Evolutionary conservation across 345 rosid species (phyloP).

Genomic region (Eucalyptus guilfoylei): DNA sequence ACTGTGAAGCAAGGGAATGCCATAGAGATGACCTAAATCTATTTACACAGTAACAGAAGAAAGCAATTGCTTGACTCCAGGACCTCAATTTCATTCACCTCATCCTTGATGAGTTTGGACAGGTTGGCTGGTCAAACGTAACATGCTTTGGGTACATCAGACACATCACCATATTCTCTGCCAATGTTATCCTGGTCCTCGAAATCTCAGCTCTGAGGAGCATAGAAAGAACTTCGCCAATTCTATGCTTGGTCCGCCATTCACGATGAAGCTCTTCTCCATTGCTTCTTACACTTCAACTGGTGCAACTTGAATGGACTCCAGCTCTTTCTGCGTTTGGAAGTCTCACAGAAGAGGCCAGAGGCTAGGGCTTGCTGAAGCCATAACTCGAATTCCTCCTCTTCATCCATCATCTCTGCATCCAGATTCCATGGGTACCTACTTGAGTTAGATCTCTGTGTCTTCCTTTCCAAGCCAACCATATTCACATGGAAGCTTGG

Average conservation of each 20-base stretch:
- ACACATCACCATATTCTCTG: neutral
- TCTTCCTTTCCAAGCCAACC: slow-evolving; percentile 89
- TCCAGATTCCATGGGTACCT: slow-evolving; percentile 88
- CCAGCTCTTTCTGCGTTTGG: slow-evolving; percentile 95
- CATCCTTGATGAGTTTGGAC: neutral
- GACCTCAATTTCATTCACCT: neutral
- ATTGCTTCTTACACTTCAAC: slow-evolving; percentile 81
- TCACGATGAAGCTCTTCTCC: slow-evolving; percentile 70
- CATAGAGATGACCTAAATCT: neutral
- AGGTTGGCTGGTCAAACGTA: neutral
- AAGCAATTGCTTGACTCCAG: neutral
- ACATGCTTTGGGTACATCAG: neutral
- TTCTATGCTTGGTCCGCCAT: neutral
- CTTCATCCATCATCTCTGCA: slow-evolving; percentile 91
- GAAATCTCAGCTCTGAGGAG: neutral
- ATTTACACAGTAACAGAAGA: neutral
- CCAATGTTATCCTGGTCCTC: neutral
- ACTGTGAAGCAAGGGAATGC: neutral
- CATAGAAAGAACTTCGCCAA: neutral
- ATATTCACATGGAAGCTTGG: slow-evolving; percentile 97
- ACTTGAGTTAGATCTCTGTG: slow-evolving; percentile 74
- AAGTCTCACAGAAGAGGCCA: slow-evolving; percentile 89
- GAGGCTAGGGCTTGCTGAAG: slow-evolving; percentile 88
- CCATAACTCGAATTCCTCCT: slow-evolving; percentile 92
- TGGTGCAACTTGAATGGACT: slow-evolving; percentile 89